Base-by-base conservation (phyloP, 305 asterid genomes). In the Fraxinus latifolia region DNA sequence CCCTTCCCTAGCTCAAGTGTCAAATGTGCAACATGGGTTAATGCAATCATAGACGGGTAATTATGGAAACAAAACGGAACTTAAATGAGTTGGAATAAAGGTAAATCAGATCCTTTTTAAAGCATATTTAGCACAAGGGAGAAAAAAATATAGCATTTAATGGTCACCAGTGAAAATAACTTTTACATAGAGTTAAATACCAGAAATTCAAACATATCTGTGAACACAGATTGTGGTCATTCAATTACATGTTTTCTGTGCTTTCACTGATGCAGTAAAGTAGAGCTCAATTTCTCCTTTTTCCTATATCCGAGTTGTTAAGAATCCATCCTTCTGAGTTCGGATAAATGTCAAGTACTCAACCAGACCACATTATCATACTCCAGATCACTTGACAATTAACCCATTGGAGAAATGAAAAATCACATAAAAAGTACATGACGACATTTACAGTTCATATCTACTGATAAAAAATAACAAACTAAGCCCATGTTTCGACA, bases 1-100 rank as follows among this genome's bases (percentile, higher is more conserved):
- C 71, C 12, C 71, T 21, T 21, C 74, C 6, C 79, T 67, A 47
- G 78, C 55, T 82, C 81, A 77, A 34, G 23, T 8, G 73, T 67
- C 14, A 60, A 60, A 53, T 53, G 65, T 53, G 65, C 65, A 17
- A 53, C 71, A 60, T 2, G 11, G 14, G 15, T 23, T 60, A 19
- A 60, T 2, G 25, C 71, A 55, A 17, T 55, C 71, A 19, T 7
- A 60, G 71, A 60, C 1, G 4, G 71, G 71, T 60, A 21, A 60
- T 60, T 60, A 60, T 8, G 2, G 71, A 21, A 15, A 21, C 31
- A 60, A 60, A 60, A 60, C 1, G 11, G 71, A 60, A 60, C 12
- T 60, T 60, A 19, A 60, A 53, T 17, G 65, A 53, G 71, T 60
- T 6, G 9, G 71, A 7, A 60, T 60, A 60, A 60, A 7, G 71